Evolutionary conservation across 2,329 filamentous ascomycete genomes (phyloP).

Genomic region (Paramyrothecium sp.): DNA sequence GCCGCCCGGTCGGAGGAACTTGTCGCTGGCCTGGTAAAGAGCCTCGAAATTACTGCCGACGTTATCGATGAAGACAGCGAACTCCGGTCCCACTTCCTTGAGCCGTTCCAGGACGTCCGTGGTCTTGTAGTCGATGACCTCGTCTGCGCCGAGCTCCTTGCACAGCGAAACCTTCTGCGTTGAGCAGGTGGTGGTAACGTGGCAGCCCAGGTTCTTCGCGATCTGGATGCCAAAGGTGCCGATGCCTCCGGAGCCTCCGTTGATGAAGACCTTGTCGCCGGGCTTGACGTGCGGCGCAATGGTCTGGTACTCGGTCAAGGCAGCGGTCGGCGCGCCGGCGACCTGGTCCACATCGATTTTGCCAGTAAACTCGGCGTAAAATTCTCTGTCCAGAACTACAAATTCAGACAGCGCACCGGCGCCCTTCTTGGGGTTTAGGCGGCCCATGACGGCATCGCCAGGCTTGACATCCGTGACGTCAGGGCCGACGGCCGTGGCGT

Average conservation of each 20-base stretch:
- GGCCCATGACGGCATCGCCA: conserved; percentile 44
- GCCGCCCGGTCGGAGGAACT: conserved; percentile 46
- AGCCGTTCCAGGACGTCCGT: conserved; percentile 46
- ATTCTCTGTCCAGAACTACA: conserved; percentile 27
- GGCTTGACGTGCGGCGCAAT: conserved; percentile 44
- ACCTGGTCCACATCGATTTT: conserved; percentile 39
- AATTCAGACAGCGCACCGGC: conserved; percentile 44
- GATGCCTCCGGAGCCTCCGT: conserved; percentile 63
- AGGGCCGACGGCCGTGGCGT: conserved; percentile 34
- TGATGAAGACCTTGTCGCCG: conserved; percentile 62
- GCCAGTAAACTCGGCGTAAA: conserved; percentile 35
- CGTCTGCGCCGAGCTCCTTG: conserved; percentile 60
- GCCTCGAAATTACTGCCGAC: conserved; percentile 46
- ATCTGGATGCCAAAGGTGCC: conserved; percentile 64
- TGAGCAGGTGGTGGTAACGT: conserved; percentile 62
- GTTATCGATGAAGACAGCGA: conserved; percentile 57
- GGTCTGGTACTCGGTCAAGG: conserved; percentile 46
- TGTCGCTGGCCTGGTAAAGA: conserved; percentile 51
- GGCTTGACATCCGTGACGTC: conserved; percentile 26
- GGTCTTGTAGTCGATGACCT: conserved; percentile 60
- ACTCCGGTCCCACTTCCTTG: conserved; percentile 43
- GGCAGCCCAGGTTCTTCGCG: conserved; percentile 59
- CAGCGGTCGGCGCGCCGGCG: conserved; percentile 41
- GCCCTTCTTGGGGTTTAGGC: conserved; percentile 20
- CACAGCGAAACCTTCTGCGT: conserved; percentile 56